phyloP scores from a whole-genome alignment of 176 grass and related monocot genomes.

The Zoysia pacifica region DNA sequence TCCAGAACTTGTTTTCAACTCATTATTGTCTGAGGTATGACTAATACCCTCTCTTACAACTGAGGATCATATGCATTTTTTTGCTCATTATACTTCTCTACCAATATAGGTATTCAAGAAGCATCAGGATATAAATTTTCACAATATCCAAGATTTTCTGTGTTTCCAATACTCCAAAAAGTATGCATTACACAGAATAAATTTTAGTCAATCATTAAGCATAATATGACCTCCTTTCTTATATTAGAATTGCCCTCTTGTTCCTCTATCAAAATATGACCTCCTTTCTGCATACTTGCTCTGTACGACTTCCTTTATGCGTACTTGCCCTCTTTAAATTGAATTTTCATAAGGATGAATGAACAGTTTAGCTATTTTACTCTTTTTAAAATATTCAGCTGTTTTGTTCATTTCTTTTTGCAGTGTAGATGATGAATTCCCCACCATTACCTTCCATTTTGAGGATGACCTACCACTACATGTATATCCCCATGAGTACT shows the following conservation, averaged over 20 bases:
- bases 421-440: conserved; percentile 93
- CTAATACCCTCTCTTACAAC: conserved; percentile 13
- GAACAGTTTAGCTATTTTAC: neutral
- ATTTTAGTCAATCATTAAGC: neutral
- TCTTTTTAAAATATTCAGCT: conserved; percentile 30
- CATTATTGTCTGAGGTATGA: conserved; percentile 69
- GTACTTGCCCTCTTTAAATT: conserved; percentile 26
- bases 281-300: conserved; percentile 1
- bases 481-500: conserved; percentile 96
- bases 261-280: neutral
- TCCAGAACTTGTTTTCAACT: conserved; percentile 81
- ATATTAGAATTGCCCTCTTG: conserved; percentile 1
- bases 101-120: conserved; percentile 66
- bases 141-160: conserved; percentile 71
- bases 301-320: neutral
- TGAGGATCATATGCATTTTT: conserved; percentile 15
- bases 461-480: conserved; percentile 68
- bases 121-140: conserved; percentile 77
- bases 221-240: neutral
- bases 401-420: conserved; percentile 42
- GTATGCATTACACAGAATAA: conserved; percentile 50
- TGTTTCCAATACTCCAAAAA: conserved; percentile 79
- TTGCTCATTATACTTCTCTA: conserved; percentile 31
- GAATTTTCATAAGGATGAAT: conserved; percentile 29
- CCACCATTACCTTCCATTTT: conserved; percentile 81